phyloP scores from a whole-genome alignment of 257 asterid species.

The Galeopsis tetrahit region DNA sequence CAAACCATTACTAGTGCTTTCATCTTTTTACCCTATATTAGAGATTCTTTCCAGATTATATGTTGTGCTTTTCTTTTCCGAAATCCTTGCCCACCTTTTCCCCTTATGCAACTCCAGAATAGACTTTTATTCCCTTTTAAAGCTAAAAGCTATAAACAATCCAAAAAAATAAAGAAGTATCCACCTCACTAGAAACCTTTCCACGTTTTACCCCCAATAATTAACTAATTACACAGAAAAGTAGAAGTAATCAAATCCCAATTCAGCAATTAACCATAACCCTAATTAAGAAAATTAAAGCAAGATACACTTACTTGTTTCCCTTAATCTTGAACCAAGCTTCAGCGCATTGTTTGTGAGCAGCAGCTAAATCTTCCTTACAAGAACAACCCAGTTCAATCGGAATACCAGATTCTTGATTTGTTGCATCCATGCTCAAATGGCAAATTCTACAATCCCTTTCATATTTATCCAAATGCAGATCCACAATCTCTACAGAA shows the following conservation, averaged over 20 bases:
- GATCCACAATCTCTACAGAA: conserved; percentile 67
- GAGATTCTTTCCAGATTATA: conserved; percentile 30
- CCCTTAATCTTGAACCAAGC: conserved; percentile 89
- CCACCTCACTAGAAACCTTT: conserved; percentile 17
- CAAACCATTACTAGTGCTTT: conserved; percentile 34
- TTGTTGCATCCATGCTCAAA: conserved; percentile 61
- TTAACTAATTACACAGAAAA: conserved; percentile 16
- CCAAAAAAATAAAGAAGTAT: conserved; percentile 30
- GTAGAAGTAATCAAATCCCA: conserved; percentile 22
- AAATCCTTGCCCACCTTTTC: conserved; percentile 17
- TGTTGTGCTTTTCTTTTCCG: conserved; percentile 23
- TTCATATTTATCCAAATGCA: conserved; percentile 44
- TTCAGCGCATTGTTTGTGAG: conserved; percentile 78
- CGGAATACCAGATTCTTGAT: conserved; percentile 56
- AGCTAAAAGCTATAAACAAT: conserved; percentile 28
- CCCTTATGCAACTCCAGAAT: conserved; percentile 26
- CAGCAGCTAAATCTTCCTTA: conserved; percentile 82
- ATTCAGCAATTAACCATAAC: conserved; percentile 11
- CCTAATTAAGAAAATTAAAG: neutral
- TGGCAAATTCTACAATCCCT: conserved; percentile 82
- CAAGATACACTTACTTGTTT: conserved; percentile 53
- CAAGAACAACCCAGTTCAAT: conserved; percentile 81
- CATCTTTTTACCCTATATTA: conserved; percentile 28
- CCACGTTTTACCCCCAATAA: conserved; percentile 24
- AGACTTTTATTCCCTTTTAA: conserved; percentile 19